Evolutionary conservation across 1,139 yeast species (phyloP).

Genomic region (Pichia sorboxylosa): DNA sequence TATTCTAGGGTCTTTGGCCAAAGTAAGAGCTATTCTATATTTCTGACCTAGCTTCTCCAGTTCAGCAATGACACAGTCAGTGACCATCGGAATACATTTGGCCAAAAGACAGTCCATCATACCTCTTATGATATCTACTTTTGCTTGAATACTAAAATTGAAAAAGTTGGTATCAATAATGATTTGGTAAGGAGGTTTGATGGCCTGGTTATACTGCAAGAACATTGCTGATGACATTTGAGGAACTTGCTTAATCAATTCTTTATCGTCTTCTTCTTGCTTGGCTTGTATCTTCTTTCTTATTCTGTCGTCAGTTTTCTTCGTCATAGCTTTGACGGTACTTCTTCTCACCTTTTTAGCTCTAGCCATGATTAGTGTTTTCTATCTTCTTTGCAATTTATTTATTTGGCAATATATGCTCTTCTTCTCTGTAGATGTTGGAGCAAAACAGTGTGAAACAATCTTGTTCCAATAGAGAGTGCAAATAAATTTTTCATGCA

Average conservation of each 20-base stretch:
- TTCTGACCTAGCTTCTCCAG: conserved; percentile 91
- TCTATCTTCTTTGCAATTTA: background rate
- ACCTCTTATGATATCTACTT: conserved; percentile 83
- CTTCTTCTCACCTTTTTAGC: conserved; percentile 95
- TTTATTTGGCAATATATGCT: no score
- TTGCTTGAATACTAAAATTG: conserved; percentile 90
- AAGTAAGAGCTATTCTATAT: conserved; percentile 79
- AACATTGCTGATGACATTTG: conserved; percentile 93
- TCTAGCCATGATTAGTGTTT: conserved; percentile 60
- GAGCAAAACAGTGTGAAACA: no score
- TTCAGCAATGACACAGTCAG: conserved; percentile 98
- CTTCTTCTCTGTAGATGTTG: no score
- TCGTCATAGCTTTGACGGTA: conserved; percentile 79
- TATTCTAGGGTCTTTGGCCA: conserved; percentile 91
- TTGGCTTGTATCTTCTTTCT: conserved; percentile 28
- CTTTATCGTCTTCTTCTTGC: conserved; percentile 49
- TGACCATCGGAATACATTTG: conserved; percentile 86
- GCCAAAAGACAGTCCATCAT: conserved; percentile 95
- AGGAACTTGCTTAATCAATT: conserved; percentile 73
- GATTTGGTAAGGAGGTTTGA: conserved; percentile 94
- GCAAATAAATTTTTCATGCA: no score
- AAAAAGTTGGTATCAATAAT: conserved; percentile 92
- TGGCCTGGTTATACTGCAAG: conserved; percentile 87
- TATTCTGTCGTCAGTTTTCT: conserved; percentile 60
- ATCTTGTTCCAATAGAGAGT: no score